A percentile compares a stretch with the other conserved stretches of the same genome.
phyloP scores from a whole-genome alignment of 805 yeast genomes.

The Metschnikowia corniflorae region DNA sequence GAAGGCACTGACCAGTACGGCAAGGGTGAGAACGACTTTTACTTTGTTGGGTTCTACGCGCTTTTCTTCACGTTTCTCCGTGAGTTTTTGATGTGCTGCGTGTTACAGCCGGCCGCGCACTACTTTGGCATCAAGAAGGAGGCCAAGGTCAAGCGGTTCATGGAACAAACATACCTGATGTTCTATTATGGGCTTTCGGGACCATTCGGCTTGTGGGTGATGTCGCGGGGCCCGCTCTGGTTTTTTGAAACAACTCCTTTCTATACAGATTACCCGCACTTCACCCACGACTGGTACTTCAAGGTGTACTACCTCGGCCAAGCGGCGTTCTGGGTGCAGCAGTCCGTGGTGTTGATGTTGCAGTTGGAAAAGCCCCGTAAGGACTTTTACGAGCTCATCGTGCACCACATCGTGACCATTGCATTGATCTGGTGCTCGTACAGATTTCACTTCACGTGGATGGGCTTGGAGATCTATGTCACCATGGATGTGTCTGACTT shows the following conservation, averaged over 20 bases:
- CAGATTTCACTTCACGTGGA: constrained; percentile 93
- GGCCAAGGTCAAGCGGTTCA: constrained; percentile 69
- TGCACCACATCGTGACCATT: constrained; percentile 91
- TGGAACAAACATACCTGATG: constrained; percentile 89
- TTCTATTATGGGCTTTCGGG: constrained; percentile 78
- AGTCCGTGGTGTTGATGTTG: constrained; percentile 73
- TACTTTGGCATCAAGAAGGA: constrained; percentile 48
- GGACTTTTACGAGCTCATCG: constrained; percentile 85
- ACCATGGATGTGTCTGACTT: constrained; percentile 97
- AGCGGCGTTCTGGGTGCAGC: constrained; percentile 98
- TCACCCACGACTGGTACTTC: constrained; percentile 61
- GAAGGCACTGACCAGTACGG: constrained; percentile 70
- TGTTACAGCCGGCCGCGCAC: constrained; percentile 70
- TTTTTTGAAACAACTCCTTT: constrained; percentile 79
- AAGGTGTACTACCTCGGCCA: constrained; percentile 85
- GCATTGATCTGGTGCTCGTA: constrained; percentile 82
- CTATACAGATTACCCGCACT: constrained; percentile 81
- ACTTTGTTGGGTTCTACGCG: constrained; percentile 76
- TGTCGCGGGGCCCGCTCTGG: constrained; percentile 83
- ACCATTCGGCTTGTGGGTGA: constrained; percentile 84
- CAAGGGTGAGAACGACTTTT: constrained; percentile 81
- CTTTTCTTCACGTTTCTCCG: constrained; percentile 85
- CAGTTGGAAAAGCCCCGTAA: constrained; percentile 94
- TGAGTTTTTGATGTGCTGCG: constrained; percentile 83
- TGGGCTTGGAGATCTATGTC: constrained; percentile 85